phyloP scores from a whole-genome alignment of 2,329 filamentous ascomycete genomes.

The Zasmidium citrigriseum region DNA sequence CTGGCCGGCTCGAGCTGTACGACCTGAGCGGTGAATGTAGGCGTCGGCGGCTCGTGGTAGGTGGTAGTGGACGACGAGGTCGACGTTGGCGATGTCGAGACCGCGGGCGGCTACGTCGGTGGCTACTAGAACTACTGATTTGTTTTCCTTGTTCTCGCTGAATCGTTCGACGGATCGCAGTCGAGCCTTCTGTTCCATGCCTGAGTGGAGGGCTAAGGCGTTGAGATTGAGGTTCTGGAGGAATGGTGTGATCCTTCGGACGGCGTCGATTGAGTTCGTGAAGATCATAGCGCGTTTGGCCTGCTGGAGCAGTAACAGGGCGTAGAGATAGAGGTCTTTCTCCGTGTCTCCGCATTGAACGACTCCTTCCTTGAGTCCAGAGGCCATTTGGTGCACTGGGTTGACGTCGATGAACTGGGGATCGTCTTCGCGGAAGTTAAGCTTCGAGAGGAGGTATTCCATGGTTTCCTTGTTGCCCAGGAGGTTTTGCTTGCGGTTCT shows the following conservation, averaged over 20 bases:
- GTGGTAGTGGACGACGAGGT: conserved; percentile 93
- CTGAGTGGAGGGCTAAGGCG: conserved; percentile 79
- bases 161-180: conserved; percentile 92
- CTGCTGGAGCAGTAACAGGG: conserved; percentile 79
- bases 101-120: conserved; percentile 93
- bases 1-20: conserved; percentile 81
- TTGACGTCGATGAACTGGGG: conserved; percentile 94
- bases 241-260: conserved; percentile 80
- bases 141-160: conserved; percentile 51
- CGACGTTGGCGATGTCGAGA: conserved; percentile 87
- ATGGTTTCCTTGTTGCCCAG: conserved; percentile 64
- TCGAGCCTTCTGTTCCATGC: conserved; percentile 94
- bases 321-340: conserved; percentile 95
- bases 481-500: conserved; percentile 61
- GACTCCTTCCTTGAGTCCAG: conserved; percentile 80
- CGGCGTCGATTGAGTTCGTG: conserved; percentile 92
- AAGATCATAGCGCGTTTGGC: conserved; percentile 84
- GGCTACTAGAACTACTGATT: conserved; percentile 69
- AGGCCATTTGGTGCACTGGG: conserved; percentile 84
- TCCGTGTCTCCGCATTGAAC: conserved; percentile 92
- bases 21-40: conserved; percentile 93
- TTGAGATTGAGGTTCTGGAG: conserved; percentile 79
- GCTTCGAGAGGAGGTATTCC: conserved; percentile 86
- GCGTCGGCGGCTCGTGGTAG: conserved; percentile 87
- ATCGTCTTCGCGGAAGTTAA: conserved; percentile 81